Evolutionary conservation across 2,329 filamentous ascomycete species (phyloP).

Genomic region (Anisogramma anomala): DNA sequence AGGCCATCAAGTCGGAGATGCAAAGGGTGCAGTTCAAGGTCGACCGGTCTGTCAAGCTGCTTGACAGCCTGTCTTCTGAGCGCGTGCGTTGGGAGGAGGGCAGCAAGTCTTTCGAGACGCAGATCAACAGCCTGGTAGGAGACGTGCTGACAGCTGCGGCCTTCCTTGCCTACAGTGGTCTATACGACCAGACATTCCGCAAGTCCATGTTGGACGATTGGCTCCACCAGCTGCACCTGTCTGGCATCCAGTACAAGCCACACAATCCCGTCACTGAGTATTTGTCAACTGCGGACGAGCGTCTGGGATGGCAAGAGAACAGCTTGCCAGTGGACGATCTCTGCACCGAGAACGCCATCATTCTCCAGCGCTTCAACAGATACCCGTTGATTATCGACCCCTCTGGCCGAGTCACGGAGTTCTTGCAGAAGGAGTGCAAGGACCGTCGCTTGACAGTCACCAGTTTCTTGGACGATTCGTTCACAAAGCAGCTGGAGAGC

Average conservation of each 20-base stretch:
- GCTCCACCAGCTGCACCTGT: constrained; percentile 83
- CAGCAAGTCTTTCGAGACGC: constrained; percentile 95
- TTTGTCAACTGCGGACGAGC: constrained; percentile 88
- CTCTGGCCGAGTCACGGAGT: constrained; percentile 87
- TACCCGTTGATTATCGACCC: constrained; percentile 98
- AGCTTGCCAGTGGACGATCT: constrained; percentile 89
- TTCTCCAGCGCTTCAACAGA: constrained; percentile 93
- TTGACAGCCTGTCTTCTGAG: constrained; percentile 92
- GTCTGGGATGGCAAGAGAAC: constrained; percentile 89
- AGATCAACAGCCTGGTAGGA: constrained; percentile 91
- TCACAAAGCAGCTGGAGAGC: constrained; percentile 95
- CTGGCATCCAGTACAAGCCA: constrained; percentile 86
- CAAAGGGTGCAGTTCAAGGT: constrained; percentile 94
- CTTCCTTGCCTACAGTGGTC: constrained; percentile 90
- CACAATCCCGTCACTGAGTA: constrained; percentile 95
- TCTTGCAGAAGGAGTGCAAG: constrained; percentile 88
- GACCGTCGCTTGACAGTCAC: constrained; percentile 90
- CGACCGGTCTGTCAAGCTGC: constrained; percentile 82
- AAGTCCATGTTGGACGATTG: constrained; percentile 98
- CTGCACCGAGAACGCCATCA: constrained; percentile 96
- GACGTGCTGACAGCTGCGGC: constrained; percentile 94
- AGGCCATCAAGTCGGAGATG: constrained; percentile 97
- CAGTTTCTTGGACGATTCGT: constrained; percentile 94
- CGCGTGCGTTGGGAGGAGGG: constrained; percentile 89
- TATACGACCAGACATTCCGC: constrained; percentile 96